These are phyloP conservation scores for Lachancea waltii DNA, from an alignment of 805 yeast species.

Conservation along the genomic window DNA sequence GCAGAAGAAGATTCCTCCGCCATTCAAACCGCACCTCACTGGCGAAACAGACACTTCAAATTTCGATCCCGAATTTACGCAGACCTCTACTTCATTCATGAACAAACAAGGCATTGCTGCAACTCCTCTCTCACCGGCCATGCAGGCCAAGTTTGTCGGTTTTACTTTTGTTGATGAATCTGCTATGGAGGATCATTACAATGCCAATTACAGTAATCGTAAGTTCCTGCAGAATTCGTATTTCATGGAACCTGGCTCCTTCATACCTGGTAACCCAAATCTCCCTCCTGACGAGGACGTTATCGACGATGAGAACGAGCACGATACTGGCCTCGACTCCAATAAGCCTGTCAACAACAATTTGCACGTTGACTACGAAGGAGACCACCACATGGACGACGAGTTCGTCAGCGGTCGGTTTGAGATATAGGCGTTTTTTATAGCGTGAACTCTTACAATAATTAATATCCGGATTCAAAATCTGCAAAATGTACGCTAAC, in stretches of 20 bases:
- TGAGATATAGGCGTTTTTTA: conserved; percentile 48
- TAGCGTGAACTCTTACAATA: conserved; percentile 2
- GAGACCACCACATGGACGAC: conserved; percentile 62
- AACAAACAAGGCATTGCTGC: conserved; percentile 50
- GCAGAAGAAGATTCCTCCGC: conserved; percentile 86
- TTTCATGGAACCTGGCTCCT: conserved; percentile 55
- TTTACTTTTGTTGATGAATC: conserved; percentile 95
- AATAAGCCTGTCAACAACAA: conserved; percentile 12
- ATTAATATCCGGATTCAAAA: too few relatives aligned
- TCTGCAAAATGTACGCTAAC: neutral
- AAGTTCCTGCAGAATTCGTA: conserved; percentile 34
- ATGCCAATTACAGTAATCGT: conserved; percentile 31
- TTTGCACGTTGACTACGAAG: conserved; percentile 34
- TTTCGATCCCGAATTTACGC: conserved; percentile 96
- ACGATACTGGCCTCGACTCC: conserved; percentile 38
- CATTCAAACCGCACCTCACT: conserved; percentile 87
- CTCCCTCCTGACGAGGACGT: conserved; percentile 80
- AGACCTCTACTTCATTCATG: conserved; percentile 78
- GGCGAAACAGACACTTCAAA: conserved; percentile 93
- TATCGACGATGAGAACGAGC: conserved; percentile 59
- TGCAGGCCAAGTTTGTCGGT: conserved; percentile 95
- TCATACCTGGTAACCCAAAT: conserved; percentile 74
- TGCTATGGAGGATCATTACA: conserved; percentile 80
- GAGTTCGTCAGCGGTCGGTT: conserved; percentile 87
- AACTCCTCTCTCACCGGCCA: conserved; percentile 81